Evolutionary conservation across 208 protist species (phyloP).

Genomic region (Leishmania martiniquensis): DNA sequence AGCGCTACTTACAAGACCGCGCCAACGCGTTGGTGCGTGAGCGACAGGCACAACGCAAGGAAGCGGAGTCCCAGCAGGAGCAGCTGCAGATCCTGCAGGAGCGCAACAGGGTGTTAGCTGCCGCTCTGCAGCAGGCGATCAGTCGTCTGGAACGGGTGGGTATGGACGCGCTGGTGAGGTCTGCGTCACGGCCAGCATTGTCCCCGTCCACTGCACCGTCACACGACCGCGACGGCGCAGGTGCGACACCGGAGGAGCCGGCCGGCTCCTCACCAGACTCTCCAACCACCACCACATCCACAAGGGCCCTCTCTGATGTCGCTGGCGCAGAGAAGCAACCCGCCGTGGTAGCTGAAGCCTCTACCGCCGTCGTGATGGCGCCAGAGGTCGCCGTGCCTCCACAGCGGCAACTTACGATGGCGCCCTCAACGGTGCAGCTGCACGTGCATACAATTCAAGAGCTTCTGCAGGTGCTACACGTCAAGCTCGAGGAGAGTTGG

Average conservation of each 20-base stretch:
- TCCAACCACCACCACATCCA: neutral
- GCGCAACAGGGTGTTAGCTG: constrained; percentile 38
- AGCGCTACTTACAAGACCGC: constrained; percentile 38
- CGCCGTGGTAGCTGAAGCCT: neutral
- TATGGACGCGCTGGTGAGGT: constrained; percentile 21
- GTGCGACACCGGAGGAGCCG: neutral
- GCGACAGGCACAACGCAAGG: constrained; percentile 21
- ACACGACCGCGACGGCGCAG: neutral
- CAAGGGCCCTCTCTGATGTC: neutral
- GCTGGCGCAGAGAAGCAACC: neutral
- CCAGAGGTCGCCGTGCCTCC: neutral
- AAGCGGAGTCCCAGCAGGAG: constrained; percentile 20
- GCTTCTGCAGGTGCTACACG: constrained; percentile 35
- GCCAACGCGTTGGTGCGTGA: constrained; percentile 31
- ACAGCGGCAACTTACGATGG: neutral
- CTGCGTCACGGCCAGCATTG: constrained; percentile 4
- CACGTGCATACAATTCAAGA: constrained; percentile 21
- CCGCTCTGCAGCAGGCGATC: constrained; percentile 42
- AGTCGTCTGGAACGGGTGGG: constrained; percentile 20
- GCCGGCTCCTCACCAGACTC: neutral
- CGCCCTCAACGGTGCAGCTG: constrained; percentile 7
- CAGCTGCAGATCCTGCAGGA: constrained; percentile 33
- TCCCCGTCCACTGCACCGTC: neutral
- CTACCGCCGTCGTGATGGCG: neutral
- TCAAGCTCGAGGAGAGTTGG: constrained; percentile 38